A percentile compares a stretch with the other conserved stretches of the same genome.
Evolutionary conservation across 768 basidiomycete species (phyloP).

Genomic region (Boletus patriciae): DNA sequence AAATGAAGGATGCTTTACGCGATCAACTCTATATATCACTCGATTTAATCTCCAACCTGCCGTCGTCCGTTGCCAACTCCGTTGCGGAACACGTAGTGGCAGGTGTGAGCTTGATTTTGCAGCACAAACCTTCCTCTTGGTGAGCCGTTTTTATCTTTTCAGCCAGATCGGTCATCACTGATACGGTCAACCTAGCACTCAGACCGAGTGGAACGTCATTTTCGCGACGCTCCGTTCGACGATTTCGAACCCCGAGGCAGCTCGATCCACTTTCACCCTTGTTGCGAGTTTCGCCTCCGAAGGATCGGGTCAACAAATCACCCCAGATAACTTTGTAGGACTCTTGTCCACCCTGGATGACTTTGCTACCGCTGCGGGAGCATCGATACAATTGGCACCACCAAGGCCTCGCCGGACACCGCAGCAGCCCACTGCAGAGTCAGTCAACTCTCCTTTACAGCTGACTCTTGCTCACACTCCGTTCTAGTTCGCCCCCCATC

Average conservation of each 20-base stretch:
- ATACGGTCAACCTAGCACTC: slow-evolving; percentile 54
- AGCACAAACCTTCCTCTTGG: slow-evolving; percentile 73
- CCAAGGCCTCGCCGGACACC: slow-evolving; percentile 52
- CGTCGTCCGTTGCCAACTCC: slow-evolving; percentile 69
- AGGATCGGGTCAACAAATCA: slow-evolving; percentile 59
- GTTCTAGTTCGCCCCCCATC: slow-evolving; percentile 65
- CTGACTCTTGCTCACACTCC: background rate
- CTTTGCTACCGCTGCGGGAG: slow-evolving; percentile 78
- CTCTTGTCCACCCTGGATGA: slow-evolving; percentile 82
- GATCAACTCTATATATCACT: slow-evolving; percentile 96
- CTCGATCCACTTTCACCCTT: slow-evolving; percentile 80
- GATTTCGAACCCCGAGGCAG: slow-evolving; percentile 82
- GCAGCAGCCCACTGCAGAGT: slow-evolving; percentile 54
- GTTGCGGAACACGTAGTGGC: slow-evolving; percentile 91
- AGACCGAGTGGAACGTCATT: slow-evolving; percentile 94
- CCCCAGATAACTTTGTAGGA: slow-evolving; percentile 76
- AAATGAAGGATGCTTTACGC: slow-evolving; percentile 66
- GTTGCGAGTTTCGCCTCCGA: slow-evolving; percentile 65
- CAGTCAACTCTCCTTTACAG: slow-evolving; percentile 14
- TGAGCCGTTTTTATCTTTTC: background rate
- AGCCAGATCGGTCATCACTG: background rate
- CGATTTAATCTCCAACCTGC: slow-evolving; percentile 82
- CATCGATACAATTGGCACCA: slow-evolving; percentile 58
- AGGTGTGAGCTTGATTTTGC: slow-evolving; percentile 77
- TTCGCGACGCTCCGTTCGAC: slow-evolving; percentile 87